Base-by-base conservation (phyloP, 139 green algal species). In the Bryopsis sp. region DNA sequence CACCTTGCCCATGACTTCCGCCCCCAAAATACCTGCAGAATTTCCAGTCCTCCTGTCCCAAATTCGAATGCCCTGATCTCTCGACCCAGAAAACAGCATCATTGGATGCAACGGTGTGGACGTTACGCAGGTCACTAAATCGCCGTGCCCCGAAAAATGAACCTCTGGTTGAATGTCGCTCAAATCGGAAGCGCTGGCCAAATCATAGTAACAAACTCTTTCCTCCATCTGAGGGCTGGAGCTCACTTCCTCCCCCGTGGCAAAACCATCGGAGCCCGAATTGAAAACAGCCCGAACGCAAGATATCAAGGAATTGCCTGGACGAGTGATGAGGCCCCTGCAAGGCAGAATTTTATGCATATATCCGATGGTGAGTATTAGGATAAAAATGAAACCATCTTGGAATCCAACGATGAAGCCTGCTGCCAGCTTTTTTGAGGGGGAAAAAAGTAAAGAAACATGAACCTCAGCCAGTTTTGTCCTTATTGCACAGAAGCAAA, bases 1-100 rank as follows among this genome's bases (percentile, higher is more conserved):
- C 43, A 54, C 43, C 43, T 54, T 54, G 43, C 43, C 64, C 1
- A 22, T 58, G 62, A 58, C 50, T 24, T 36, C 31, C 38, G 36
- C 35, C 15, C 58, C 54, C 38, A 76, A 72, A 39, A 59, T 35
- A 26, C 71, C 74, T 15, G 79, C 74, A 36, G 47, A 69, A 26
- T 46, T n/a, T 26, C 39, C 39, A 57, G 39, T 58, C 36, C 79
- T 71, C 1, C 66, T 35, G 67, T 88, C 82, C 82, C 82, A 88
- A 29, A 88, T 32, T 4, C 48, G 39, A 5, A 88, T 70, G 7
- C 60, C 70, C 48, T 31, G 38, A 63, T 89, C 82, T 11, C 64
- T 65, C 22, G 72, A 72, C 67, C 75, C 82, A 37, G 74, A 79
- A 26, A 85, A 29, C 22, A 88, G 74, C 29, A 88, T 59, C 39